A percentile compares a stretch with the other conserved stretches of the same genome.
phyloP scores from a whole-genome alignment of 2,329 filamentous ascomycete genomes.

The Stachybotrys chlorohalonatus region DNA sequence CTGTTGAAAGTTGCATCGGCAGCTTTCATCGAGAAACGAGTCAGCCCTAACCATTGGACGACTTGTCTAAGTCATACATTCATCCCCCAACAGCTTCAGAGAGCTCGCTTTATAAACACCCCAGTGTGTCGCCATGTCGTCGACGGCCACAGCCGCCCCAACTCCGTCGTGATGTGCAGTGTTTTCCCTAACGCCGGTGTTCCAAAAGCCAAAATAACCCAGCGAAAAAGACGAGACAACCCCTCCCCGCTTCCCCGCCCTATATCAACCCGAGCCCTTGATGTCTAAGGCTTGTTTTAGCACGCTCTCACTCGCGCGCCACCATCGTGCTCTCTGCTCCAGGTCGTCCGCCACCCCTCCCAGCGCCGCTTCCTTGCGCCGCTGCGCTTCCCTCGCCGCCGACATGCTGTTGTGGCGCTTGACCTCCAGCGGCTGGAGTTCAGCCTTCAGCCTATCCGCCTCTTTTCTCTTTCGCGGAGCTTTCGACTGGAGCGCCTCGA shows the following conservation, averaged over 20 bases:
- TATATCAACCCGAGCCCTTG: slow-evolving; percentile 11
- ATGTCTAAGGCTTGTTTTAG: slow-evolving; percentile 56
- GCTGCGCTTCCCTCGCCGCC: slow-evolving; percentile 62
- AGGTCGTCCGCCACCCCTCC: slow-evolving; percentile 63
- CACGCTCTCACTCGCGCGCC: slow-evolving; percentile 56
- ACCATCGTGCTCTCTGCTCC: slow-evolving; percentile 69
- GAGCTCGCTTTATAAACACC: too few relatives aligned
- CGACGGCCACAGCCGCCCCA: too few relatives aligned
- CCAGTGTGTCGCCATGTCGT: too few relatives aligned
- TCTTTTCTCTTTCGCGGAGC: slow-evolving; percentile 59
- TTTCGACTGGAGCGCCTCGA: slow-evolving; percentile 54
- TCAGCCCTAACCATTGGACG: neutral
- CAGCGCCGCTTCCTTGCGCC: slow-evolving; percentile 56
- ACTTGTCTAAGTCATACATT: neutral
- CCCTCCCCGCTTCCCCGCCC: neutral
- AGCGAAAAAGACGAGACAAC: neutral
- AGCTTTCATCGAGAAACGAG: neutral
- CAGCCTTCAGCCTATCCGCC: slow-evolving; percentile 55
- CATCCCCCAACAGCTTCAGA: too few relatives aligned
- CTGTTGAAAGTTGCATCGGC: neutral
- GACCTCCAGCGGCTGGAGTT: slow-evolving; percentile 59
- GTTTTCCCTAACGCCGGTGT: neutral
- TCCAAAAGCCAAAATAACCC: neutral
- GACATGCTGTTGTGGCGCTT: slow-evolving; percentile 56
- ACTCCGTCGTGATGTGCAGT: too few relatives aligned